Conservation (phyloP, 805 yeast species). For the Nakazawaea populi region DNA sequence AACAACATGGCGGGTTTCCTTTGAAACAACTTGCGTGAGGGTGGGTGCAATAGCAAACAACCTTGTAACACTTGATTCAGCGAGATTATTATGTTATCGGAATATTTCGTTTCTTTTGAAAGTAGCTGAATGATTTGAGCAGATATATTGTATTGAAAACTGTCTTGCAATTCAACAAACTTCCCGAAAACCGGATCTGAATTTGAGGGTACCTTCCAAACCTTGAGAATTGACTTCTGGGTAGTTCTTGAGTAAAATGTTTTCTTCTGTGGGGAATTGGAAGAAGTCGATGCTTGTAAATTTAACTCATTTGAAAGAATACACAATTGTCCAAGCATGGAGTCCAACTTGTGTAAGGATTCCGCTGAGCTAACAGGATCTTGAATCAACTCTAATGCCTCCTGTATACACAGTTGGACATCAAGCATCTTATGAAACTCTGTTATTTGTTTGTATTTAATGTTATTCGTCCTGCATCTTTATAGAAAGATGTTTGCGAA, state of each 20-base stretch:
- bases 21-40: constrained; percentile 43
- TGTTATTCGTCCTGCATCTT: too few relatives aligned
- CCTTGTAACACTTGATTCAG: constrained; percentile 48
- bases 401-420: constrained; percentile 15
- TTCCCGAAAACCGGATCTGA: constrained; percentile 26
- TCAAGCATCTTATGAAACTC: constrained; percentile 5
- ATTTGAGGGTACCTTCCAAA: constrained; percentile 23
- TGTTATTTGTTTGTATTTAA: neutral
- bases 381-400: constrained; percentile 11
- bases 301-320: constrained; percentile 3
- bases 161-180: constrained; percentile 44
- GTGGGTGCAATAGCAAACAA: constrained; percentile 50
- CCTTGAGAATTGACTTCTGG: constrained; percentile 11
- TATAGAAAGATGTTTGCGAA: neutral
- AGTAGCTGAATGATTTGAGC: constrained; percentile 24
- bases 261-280: constrained; percentile 3
- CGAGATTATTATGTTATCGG: constrained; percentile 16
- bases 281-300: neutral
- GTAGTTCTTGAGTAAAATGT: constrained; percentile 4
- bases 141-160: constrained; percentile 45
- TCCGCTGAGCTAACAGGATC: neutral
- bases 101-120: constrained; percentile 11
- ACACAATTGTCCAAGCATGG: constrained; percentile 12
- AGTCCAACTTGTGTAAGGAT: constrained; percentile 9
- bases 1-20: constrained; percentile 33